These are phyloP conservation scores for Marasmius oreades DNA, from an alignment of 1,284 basidiomycete species.

Conservation along the genomic window DNA sequence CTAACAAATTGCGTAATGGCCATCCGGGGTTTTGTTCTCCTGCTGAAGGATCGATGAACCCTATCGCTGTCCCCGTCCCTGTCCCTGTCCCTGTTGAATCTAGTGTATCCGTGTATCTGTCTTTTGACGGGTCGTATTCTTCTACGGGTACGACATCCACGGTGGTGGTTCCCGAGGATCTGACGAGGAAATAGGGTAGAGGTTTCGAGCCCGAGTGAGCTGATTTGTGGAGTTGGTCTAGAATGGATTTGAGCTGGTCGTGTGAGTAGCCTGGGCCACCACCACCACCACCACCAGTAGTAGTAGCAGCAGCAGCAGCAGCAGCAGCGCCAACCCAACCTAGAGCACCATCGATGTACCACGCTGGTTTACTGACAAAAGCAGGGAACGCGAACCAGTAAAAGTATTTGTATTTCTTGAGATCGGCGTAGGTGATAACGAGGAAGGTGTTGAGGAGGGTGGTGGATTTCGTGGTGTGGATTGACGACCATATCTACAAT, in stretches of 20 bases:
- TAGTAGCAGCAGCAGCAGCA: too few relatives aligned
- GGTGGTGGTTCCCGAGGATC: slow-evolving; percentile 24
- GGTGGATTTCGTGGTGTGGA: slow-evolving; percentile 46
- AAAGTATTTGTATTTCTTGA: slow-evolving; percentile 97
- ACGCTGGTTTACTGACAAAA: slow-evolving; percentile 81
- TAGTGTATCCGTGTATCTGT: slow-evolving; percentile 45
- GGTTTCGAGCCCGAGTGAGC: slow-evolving; percentile 27
- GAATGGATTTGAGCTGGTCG: slow-evolving; percentile 37
- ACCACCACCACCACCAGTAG: too few relatives aligned
- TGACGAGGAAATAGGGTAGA: slow-evolving; percentile 61
- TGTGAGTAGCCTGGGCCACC: slow-evolving; percentile 26
- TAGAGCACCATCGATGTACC: slow-evolving; percentile 63
- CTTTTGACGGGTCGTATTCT: slow-evolving; percentile 45
- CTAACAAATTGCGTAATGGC: slow-evolving; percentile 90
- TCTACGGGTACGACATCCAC: slow-evolving; percentile 50
- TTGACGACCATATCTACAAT: slow-evolving; percentile 62
- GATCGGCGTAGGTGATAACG: slow-evolving; percentile 90
- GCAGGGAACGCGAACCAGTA: slow-evolving; percentile 99
- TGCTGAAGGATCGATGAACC: slow-evolving; percentile 88
- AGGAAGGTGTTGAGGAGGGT: slow-evolving; percentile 74
- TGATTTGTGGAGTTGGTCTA: slow-evolving; percentile 37
- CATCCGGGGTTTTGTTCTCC: slow-evolving; percentile 81
- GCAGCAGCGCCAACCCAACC: slow-evolving; percentile 49
- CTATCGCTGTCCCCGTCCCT: slow-evolving; percentile 56
- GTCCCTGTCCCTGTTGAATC: slow-evolving; percentile 45